These are phyloP conservation scores for Sarocladium brachiariae DNA, from an alignment of 2,329 filamentous ascomycete species.

Conservation along the genomic window DNA sequence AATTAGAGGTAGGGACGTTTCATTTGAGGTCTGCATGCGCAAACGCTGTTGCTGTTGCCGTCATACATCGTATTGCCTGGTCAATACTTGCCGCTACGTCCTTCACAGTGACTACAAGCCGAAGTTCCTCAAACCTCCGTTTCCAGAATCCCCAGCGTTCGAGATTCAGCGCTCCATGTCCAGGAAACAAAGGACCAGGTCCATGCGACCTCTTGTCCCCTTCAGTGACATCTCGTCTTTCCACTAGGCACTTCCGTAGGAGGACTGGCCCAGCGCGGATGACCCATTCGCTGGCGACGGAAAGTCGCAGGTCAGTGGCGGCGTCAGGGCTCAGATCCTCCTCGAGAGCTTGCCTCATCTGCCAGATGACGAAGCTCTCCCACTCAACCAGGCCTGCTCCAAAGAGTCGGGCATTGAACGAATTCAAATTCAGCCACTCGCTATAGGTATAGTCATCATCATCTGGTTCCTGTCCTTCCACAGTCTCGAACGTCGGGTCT, in stretches of 20 bases:
- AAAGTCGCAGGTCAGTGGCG: too few species aligned
- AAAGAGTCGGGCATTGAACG: constrained; percentile 5
- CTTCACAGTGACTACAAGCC: not conserved
- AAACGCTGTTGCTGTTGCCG: not conserved
- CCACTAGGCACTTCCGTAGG: constrained; percentile 3
- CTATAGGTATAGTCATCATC: constrained; percentile 4
- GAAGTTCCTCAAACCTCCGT: constrained; percentile 4
- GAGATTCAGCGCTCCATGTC: constrained; percentile 3
- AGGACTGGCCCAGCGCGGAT: too few species aligned
- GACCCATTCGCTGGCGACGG: too few species aligned
- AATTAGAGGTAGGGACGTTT: too few species aligned
- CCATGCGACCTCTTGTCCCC: constrained; percentile 4
- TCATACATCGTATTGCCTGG: constrained; percentile 3
- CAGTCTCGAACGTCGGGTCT: constrained; percentile 3
- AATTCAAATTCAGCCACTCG: constrained; percentile 6
- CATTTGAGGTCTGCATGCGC: not conserved
- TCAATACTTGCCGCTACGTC: constrained; percentile 1
- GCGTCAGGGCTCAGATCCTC: not conserved
- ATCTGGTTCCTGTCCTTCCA: not conserved
- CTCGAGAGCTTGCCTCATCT: constrained; percentile 9
- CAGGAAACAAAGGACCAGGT: not conserved
- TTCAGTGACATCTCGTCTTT: constrained; percentile 4
- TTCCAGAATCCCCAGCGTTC: constrained; percentile 7
- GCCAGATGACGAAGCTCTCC: constrained; percentile 8
- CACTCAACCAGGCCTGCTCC: not conserved